Evolutionary conservation across 2,329 filamentous ascomycete genomes (phyloP).

Genomic region (Daldinia eschscholtzii): DNA sequence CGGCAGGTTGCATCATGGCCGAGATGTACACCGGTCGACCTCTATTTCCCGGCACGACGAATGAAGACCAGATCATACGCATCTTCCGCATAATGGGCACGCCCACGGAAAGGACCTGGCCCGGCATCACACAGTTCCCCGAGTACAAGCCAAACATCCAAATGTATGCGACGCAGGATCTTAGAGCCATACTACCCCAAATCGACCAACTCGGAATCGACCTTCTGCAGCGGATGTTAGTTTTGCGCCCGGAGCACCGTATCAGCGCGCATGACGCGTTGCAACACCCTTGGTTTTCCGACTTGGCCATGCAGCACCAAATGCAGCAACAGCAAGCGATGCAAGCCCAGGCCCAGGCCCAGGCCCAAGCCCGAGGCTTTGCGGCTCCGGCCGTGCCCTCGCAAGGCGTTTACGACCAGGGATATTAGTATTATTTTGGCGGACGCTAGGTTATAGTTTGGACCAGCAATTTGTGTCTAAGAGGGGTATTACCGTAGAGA

Average conservation of each 20-base stretch:
- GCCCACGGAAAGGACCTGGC: conserved; percentile 94
- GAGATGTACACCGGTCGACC: conserved; percentile 98
- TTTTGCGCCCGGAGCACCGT: conserved; percentile 90
- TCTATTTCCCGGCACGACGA: conserved; percentile 96
- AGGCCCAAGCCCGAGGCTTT: conserved; percentile 56
- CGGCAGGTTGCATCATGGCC: conserved; percentile 98
- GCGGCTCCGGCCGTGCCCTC: conserved; percentile 49
- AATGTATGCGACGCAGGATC: conserved; percentile 92
- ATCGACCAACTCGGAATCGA: conserved; percentile 91
- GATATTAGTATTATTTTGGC: conserved; percentile 43
- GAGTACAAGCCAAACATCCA: conserved; percentile 98
- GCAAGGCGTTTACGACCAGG: conserved; percentile 48
- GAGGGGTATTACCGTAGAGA: neutral
- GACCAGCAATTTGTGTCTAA: neutral
- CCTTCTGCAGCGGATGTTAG: conserved; percentile 89
- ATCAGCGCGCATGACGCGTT: conserved; percentile 89
- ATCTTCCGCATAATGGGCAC: conserved; percentile 99
- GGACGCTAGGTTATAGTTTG: neutral
- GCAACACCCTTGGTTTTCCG: conserved; percentile 91
- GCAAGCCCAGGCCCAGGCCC: conserved; percentile 56
- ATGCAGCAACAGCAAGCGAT: conserved; percentile 57
- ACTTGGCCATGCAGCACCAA: conserved; percentile 72
- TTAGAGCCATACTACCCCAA: conserved; percentile 87
- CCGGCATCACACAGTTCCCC: conserved; percentile 93
- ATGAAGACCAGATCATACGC: conserved; percentile 95